Conservation (phyloP, 345 rosid species). For the Pugionium cornutum region DNA sequence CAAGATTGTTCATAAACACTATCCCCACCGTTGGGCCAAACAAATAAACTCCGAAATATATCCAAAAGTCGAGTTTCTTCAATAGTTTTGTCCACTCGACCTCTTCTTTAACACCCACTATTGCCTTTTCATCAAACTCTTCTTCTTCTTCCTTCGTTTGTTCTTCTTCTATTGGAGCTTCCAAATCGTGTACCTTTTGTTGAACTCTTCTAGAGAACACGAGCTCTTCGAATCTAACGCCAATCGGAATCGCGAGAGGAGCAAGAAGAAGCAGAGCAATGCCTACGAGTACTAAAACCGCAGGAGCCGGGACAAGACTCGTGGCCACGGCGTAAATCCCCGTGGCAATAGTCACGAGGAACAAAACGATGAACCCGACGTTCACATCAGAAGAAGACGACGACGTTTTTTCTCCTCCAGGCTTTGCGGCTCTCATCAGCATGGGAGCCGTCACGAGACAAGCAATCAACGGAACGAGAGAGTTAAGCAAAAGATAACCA, state of each 20-base stretch:
- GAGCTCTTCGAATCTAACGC: slow-evolving; percentile 24
- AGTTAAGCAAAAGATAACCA: slow-evolving; percentile 63
- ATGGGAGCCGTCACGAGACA: slow-evolving; percentile 49
- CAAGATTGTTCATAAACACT: slow-evolving; percentile 81
- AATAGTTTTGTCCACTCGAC: slow-evolving; percentile 63
- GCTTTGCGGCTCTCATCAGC: slow-evolving; percentile 29
- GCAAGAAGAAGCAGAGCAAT: slow-evolving; percentile 47
- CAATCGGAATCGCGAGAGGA: slow-evolving; percentile 55
- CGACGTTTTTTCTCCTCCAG: background rate
- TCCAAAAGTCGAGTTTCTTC: slow-evolving; percentile 67
- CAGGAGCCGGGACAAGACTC: slow-evolving; percentile 49
- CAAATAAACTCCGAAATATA: slow-evolving; percentile 68
- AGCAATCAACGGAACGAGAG: slow-evolving; percentile 53
- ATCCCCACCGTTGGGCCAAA: slow-evolving; percentile 85
- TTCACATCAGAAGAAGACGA: slow-evolving; percentile 16
- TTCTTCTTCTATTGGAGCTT: slow-evolving; percentile 29
- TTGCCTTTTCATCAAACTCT: slow-evolving; percentile 26
- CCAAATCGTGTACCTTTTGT: slow-evolving; percentile 41
- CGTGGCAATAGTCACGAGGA: slow-evolving; percentile 58
- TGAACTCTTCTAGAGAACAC: slow-evolving; percentile 9
- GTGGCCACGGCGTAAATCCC: slow-evolving; percentile 65
- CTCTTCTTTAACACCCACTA: slow-evolving; percentile 54
- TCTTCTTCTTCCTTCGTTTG: slow-evolving; percentile 13
- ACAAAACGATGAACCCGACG: slow-evolving; percentile 48
- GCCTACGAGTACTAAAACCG: slow-evolving; percentile 47